phyloP scores from a whole-genome alignment of 345 rosid species.

The Salix viminalis region DNA sequence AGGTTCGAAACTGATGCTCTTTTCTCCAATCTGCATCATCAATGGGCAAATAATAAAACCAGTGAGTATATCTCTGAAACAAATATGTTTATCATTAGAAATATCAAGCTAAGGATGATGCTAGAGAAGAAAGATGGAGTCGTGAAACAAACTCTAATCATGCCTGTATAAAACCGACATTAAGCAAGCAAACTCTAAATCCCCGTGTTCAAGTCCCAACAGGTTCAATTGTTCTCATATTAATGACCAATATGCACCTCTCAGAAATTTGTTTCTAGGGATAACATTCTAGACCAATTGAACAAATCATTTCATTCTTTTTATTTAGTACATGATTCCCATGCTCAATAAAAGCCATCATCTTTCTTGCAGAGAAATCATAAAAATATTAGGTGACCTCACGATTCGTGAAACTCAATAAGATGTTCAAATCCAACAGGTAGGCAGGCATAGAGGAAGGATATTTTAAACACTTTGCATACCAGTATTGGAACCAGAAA shows the following conservation, averaged over 20 bases:
- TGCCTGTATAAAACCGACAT: background rate
- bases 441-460: background rate
- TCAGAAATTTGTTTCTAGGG: background rate
- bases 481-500: background rate
- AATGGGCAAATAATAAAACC: conserved; percentile 1
- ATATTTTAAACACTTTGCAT: background rate
- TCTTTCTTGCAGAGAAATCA: background rate
- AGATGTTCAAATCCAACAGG: background rate
- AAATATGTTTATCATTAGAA: background rate
- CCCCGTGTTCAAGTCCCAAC: background rate
- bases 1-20: conserved; percentile 58
- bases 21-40: conserved; percentile 62
- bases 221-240: background rate
- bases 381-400: background rate
- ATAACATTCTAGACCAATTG: background rate
- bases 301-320: background rate
- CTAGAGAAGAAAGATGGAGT: background rate
- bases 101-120: background rate
- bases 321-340: background rate
- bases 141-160: background rate
- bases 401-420: background rate
- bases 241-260: background rate
- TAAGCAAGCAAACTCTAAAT: background rate
- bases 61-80: background rate
- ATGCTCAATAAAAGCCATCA: background rate